Conservation (phyloP, 495 filamentous ascomycete genomes). For the Viridothelium virens region DNA sequence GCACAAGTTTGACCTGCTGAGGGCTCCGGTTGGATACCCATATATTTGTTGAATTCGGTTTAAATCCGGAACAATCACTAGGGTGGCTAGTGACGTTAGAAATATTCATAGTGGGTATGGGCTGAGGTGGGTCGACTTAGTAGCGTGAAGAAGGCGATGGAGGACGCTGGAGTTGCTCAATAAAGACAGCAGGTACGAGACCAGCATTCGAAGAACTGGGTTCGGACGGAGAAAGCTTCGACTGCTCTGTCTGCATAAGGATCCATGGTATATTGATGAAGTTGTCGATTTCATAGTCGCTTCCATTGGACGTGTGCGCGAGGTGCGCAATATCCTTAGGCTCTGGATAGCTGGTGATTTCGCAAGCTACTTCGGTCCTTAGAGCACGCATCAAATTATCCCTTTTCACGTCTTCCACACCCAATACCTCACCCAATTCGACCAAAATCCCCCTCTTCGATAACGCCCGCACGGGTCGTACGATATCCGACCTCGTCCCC, state of each 20-base stretch:
- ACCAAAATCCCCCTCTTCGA: constrained; percentile 10
- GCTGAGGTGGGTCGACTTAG: background rate
- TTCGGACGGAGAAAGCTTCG: background rate
- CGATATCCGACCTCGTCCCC: constrained; percentile 17
- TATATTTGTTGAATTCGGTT: too few species aligned
- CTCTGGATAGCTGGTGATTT: background rate
- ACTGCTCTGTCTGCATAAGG: background rate
- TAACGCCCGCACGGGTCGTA: constrained; percentile 17
- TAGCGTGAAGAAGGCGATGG: background rate
- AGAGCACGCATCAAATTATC: constrained; percentile 18
- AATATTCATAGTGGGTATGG: too few species aligned
- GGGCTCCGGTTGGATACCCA: too few species aligned
- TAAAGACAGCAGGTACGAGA: background rate
- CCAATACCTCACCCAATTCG: constrained; percentile 21
- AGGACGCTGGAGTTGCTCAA: background rate
- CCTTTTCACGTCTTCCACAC: constrained; percentile 18
- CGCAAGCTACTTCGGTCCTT: constrained; percentile 15
- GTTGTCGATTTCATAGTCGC: background rate
- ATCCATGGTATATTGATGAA: background rate
- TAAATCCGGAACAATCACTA: too few species aligned
- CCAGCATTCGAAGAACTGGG: background rate
- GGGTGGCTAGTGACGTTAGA: too few species aligned
- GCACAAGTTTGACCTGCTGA: too few species aligned
- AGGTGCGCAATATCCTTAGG: background rate
- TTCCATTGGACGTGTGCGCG: background rate